A percentile compares a stretch with the other conserved stretches of the same genome.
Conservation (phyloP, 2,329 filamentous ascomycete genomes). For the Talaromyces sp. region DNA sequence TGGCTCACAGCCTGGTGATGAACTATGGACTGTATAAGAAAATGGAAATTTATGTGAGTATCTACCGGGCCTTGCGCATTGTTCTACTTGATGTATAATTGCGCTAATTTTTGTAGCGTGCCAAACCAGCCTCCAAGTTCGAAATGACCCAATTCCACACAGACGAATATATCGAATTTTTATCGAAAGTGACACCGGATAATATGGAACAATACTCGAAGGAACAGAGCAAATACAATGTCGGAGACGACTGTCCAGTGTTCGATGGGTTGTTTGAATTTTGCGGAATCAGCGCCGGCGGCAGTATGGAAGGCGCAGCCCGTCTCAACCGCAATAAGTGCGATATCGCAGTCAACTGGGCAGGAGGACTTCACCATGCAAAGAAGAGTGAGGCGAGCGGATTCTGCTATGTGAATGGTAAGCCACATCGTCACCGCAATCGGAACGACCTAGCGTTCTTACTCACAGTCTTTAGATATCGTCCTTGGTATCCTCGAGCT, state of each 20-base stretch:
- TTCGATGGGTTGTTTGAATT: constrained; percentile 68
- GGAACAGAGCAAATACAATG: constrained; percentile 77
- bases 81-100: not conserved
- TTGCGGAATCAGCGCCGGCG: constrained; percentile 64
- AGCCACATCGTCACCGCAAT: constrained; percentile 8
- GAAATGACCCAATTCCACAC: constrained; percentile 72
- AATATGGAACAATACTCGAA: constrained; percentile 94
- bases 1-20: constrained; percentile 63
- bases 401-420: constrained; percentile 94
- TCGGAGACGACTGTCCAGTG: constrained; percentile 60
- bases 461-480: constrained; percentile 48
- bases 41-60: constrained; percentile 63
- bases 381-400: constrained; percentile 92
- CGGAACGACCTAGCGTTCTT: not conserved
- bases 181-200: constrained; percentile 87
- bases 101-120: constrained; percentile 50
- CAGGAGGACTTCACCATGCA: constrained; percentile 90
- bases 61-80: not conserved
- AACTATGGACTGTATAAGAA: constrained; percentile 69
- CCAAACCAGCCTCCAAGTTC: constrained; percentile 68
- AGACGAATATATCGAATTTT: constrained; percentile 67
- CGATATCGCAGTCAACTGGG: constrained; percentile 74
- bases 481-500: constrained; percentile 62
- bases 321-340: constrained; percentile 63
- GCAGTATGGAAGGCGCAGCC: constrained; percentile 67